Percentiles rank a stretch among this genome's conserved stretches.
These are phyloP conservation scores for Martiniozyma abietophila DNA, from an alignment of 805 yeast species.

Conservation along the genomic window DNA sequence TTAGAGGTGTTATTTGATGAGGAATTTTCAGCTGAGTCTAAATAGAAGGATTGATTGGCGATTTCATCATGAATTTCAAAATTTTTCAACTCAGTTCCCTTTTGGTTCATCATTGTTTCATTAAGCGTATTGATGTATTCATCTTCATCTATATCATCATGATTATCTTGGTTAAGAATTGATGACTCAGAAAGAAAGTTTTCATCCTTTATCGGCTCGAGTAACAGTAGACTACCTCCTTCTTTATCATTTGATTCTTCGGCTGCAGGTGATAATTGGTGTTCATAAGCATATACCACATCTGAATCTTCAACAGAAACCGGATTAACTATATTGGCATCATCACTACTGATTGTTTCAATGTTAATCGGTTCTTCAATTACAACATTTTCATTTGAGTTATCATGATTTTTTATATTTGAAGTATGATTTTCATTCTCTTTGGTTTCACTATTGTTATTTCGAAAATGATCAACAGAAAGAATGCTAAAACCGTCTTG, in stretches of 20 bases:
- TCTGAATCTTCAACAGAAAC: too few species aligned
- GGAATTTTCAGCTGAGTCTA: constrained; percentile 13
- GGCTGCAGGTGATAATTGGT: too few species aligned
- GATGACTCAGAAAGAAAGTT: constrained; percentile 21
- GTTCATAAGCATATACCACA: too few species aligned
- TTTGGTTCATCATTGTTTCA: constrained; percentile 12
- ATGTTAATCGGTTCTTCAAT: too few species aligned
- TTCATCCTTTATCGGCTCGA: constrained; percentile 7
- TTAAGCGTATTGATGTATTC: constrained; percentile 22
- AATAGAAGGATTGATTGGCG: constrained; percentile 21
- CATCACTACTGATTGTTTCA: neutral
- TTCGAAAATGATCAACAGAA: neutral
- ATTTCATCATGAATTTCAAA: constrained; percentile 10
- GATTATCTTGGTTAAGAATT: constrained; percentile 11
- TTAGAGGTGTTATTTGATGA: neutral
- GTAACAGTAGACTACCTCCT: too few species aligned
- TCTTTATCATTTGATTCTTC: too few species aligned
- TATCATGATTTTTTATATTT: neutral
- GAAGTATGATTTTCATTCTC: neutral
- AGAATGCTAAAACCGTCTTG: neutral
- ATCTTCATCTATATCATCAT: constrained; percentile 16
- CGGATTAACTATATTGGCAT: too few species aligned
- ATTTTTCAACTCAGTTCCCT: constrained; percentile 7
- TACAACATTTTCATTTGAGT: neutral
- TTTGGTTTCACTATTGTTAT: neutral